Evolutionary conservation across 208 protist genomes (phyloP).

Genomic region (Trypanosoma grayi): DNA sequence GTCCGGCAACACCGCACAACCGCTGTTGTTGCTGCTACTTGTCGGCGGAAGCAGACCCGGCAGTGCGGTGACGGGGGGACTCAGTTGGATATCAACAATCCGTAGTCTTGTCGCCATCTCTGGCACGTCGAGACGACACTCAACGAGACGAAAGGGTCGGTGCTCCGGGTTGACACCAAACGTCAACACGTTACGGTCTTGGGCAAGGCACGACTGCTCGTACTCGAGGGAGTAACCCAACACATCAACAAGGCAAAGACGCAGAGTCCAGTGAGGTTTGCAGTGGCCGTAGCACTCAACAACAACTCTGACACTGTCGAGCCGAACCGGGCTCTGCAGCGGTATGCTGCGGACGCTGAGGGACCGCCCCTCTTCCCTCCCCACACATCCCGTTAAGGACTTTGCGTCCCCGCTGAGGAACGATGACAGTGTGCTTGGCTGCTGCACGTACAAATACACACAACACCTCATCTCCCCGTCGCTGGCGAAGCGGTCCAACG

Average conservation of each 20-base stretch:
- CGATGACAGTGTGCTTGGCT: conserved; percentile 19
- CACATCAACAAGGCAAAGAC: background rate
- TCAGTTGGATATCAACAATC: conserved; percentile 2
- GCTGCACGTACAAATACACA: conserved; percentile 55
- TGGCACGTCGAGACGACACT: background rate
- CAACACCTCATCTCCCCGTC: background rate
- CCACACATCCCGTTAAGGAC: background rate
- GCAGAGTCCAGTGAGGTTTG: background rate
- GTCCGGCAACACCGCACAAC: conserved; percentile 28
- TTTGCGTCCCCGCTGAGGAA: background rate
- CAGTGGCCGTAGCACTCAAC: background rate
- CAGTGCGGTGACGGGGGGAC: background rate
- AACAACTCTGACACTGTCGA: conserved; percentile 11
- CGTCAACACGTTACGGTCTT: background rate
- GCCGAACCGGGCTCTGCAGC: background rate
- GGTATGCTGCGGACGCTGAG: background rate
- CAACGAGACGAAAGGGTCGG: background rate
- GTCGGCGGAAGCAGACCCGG: background rate
- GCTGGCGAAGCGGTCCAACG: conserved; percentile 13
- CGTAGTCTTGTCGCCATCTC: background rate
- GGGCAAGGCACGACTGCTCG: background rate
- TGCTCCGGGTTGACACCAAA: conserved; percentile 5
- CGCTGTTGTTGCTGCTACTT: too few species aligned
- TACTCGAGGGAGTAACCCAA: background rate
- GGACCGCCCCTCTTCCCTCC: background rate